Conservation (phyloP, 208 protist species). For the Wallacemonas rigidus region DNA sequence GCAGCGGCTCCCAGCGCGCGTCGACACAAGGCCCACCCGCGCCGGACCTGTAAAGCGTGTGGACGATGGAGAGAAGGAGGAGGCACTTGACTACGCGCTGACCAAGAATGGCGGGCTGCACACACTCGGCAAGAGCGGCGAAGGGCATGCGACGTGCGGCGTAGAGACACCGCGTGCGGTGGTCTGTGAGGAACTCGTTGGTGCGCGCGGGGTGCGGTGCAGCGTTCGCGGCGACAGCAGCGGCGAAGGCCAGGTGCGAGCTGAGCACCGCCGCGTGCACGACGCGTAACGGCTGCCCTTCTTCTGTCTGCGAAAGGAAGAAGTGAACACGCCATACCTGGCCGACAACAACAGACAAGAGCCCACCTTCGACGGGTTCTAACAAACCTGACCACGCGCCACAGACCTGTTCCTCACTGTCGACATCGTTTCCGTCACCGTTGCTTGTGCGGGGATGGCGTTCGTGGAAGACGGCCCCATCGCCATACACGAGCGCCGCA, state of each 20-base stretch:
- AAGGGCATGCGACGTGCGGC: constrained; percentile 1
- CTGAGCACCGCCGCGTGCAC: constrained; percentile 41
- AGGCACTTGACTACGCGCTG: constrained; percentile 50
- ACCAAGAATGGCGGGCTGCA: constrained; percentile 57
- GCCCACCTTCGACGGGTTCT: too few species aligned
- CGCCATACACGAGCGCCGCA: constrained; percentile 16
- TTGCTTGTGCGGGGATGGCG: constrained; percentile 30
- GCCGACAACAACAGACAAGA: constrained; percentile 7
- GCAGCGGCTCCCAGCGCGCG: constrained; percentile 33
- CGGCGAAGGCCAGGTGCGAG: not conserved
- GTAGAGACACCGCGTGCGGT: not conserved
- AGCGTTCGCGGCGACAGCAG: not conserved
- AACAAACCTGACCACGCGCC: too few species aligned
- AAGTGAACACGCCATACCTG: constrained; percentile 26
- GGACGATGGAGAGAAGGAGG: constrained; percentile 52
- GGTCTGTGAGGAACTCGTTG: constrained; percentile 2
- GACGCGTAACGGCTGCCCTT: constrained; percentile 40
- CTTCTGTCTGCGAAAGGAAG: constrained; percentile 45
- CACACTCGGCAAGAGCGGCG: constrained; percentile 9
- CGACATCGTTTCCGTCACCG: constrained; percentile 26
- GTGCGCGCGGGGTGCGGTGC: not conserved
- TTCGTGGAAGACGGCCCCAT: constrained; percentile 5
- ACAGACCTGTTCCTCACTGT: too few species aligned
- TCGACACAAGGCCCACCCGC: constrained; percentile 13
- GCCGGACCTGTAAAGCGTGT: constrained; percentile 51